phyloP scores from a whole-genome alignment of 2,329 filamentous ascomycete genomes.

The Xylaria sp. region DNA sequence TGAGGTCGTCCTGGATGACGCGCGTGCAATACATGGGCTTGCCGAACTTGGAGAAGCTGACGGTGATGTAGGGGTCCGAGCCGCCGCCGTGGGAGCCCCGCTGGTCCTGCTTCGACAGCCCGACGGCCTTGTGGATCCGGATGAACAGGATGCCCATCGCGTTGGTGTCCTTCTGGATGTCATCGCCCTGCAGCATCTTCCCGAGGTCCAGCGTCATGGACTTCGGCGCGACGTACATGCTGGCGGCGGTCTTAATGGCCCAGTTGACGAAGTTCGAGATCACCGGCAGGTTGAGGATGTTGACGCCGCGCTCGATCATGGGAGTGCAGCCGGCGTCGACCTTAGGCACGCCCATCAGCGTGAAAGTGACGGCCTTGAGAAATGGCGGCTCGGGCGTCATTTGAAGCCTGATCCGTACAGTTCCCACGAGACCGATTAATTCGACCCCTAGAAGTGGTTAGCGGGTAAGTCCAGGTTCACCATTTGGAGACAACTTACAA shows the following conservation, averaged over 20 bases:
- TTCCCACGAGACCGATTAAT: constrained; percentile 87
- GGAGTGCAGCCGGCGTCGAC: constrained; percentile 88
- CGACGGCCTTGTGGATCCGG: constrained; percentile 83
- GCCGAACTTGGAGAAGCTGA: constrained; percentile 93
- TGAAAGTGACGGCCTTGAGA: constrained; percentile 88
- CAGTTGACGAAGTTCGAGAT: constrained; percentile 98
- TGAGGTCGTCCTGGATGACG: constrained; percentile 91
- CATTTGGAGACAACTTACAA: constrained; percentile 48
- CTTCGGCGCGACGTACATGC: constrained; percentile 93
- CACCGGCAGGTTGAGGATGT: constrained; percentile 86
- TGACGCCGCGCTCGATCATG: constrained; percentile 88
- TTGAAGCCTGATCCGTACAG: constrained; percentile 78
- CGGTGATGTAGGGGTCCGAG: constrained; percentile 92
- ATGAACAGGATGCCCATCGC: constrained; percentile 91
- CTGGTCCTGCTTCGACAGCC: constrained; percentile 87
- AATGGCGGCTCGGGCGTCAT: constrained; percentile 91
- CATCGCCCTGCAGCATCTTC: constrained; percentile 88
- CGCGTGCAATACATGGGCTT: constrained; percentile 98
- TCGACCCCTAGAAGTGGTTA: constrained; percentile 63
- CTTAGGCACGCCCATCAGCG: constrained; percentile 90
- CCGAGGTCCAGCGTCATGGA: constrained; percentile 89
- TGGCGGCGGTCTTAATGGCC: constrained; percentile 82
- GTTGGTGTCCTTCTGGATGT: constrained; percentile 85
- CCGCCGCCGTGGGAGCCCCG: constrained; percentile 83
- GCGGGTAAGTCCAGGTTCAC: background rate